phyloP scores from a whole-genome alignment of 73 alveolate species.

The Symbiodinium natans region DNA sequence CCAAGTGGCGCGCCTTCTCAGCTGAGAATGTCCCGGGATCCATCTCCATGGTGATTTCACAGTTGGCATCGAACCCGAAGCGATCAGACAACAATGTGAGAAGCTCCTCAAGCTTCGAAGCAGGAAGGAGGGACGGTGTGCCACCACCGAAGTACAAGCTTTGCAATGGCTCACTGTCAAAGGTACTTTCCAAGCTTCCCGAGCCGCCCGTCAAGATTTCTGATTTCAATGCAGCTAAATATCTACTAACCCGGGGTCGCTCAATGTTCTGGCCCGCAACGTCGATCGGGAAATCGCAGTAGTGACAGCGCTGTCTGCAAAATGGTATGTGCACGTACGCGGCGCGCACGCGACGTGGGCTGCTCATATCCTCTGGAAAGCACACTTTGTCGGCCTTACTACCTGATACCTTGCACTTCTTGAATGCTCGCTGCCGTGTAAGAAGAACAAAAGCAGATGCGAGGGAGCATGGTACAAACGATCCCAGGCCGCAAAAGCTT shows the following conservation, averaged over 20 bases:
- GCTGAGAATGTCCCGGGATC: conserved; percentile 56
- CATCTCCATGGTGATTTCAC: conserved; percentile 80
- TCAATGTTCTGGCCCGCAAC: background rate
- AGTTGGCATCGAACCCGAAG: conserved; percentile 4
- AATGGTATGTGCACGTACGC: conserved; percentile 89
- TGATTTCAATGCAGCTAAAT: background rate
- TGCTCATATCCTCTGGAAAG: background rate
- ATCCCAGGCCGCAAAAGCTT: too few species aligned
- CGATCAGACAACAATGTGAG: background rate
- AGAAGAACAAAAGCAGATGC: background rate
- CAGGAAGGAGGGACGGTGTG: conserved; percentile 89
- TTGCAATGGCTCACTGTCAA: background rate
- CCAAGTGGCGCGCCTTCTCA: conserved; percentile 42
- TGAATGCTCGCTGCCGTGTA: background rate
- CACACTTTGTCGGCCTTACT: background rate
- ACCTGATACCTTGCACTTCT: background rate
- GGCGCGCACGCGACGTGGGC: conserved; percentile 19
- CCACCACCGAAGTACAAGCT: conserved; percentile 81
- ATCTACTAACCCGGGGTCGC: background rate
- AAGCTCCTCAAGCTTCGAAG: conserved; percentile 2
- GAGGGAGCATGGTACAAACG: background rate
- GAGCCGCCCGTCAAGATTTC: background rate
- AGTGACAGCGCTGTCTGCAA: conserved; percentile 60
- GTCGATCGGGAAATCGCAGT: conserved; percentile 81
- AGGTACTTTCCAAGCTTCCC: background rate